phyloP scores from a whole-genome alignment of 1,139 yeast species.

The Yamadazyma siamensis region DNA sequence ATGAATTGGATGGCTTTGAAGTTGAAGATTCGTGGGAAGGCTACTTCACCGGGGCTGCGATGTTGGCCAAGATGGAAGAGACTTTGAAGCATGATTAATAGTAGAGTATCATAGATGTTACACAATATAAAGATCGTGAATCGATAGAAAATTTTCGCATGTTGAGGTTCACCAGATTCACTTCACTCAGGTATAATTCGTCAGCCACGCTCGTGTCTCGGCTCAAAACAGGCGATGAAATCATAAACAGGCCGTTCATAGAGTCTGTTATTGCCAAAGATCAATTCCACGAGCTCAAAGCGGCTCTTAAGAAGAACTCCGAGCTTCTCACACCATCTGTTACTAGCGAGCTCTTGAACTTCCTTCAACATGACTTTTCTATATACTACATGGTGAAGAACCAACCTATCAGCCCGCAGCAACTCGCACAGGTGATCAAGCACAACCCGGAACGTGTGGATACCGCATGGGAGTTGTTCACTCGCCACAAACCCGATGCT shows the following conservation, averaged over 20 bases:
- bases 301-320: conserved; percentile 8
- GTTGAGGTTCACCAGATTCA: conserved; percentile 12
- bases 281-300: conserved; percentile 12
- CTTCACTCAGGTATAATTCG: no score
- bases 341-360: conserved; percentile 9
- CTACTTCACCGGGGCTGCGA: conserved; percentile 49
- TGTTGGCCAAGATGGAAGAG: conserved; percentile 48
- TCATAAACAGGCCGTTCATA: no score
- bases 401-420: conserved; percentile 14
- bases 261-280: no score
- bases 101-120: neutral
- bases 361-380: conserved; percentile 25
- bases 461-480: conserved; percentile 30
- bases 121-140: no score
- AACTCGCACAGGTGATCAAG: conserved; percentile 24
- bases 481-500: conserved; percentile 17
- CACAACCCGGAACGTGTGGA: conserved; percentile 43
- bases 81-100: conserved; percentile 20
- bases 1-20: conserved; percentile 44
- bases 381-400: conserved; percentile 26
- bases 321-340: conserved; percentile 7
- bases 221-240: no score
- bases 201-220: no score
- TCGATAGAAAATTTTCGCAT: no score
- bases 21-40: conserved; percentile 44